Conservation (phyloP, 306 rosid species). For the Elaeagnus macrophylla region DNA sequence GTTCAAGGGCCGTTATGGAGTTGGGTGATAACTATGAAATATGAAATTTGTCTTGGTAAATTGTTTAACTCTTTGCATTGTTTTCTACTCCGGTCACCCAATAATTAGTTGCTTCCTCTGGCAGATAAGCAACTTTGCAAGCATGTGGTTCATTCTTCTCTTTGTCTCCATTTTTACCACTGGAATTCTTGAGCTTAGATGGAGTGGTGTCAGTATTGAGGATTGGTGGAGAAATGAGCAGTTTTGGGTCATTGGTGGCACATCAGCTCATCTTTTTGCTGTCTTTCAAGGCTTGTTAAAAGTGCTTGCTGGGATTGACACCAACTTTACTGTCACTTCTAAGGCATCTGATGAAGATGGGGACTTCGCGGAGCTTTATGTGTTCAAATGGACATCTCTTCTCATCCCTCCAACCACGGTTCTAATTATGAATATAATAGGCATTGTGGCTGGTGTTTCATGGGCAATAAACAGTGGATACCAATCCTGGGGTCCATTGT, state of each 20-base stretch:
- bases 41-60: neutral
- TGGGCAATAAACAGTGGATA: conserved; percentile 81
- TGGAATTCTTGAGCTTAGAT: conserved; percentile 94
- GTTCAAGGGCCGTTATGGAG: too few species aligned
- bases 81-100: conserved; percentile 5
- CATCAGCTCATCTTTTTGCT: conserved; percentile 94
- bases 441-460: conserved; percentile 90
- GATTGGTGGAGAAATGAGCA: conserved; percentile 99
- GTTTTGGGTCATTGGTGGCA: conserved; percentile 98
- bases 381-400: conserved; percentile 90
- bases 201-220: conserved; percentile 97
- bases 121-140: conserved; percentile 98
- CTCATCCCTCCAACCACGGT: conserved; percentile 92
- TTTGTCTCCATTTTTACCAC: conserved; percentile 83
- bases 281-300: conserved; percentile 94
- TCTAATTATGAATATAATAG: conserved; percentile 66
- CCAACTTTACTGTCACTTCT: conserved; percentile 88
- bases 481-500: conserved; percentile 93
- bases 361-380: conserved; percentile 81
- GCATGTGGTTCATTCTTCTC: conserved; percentile 97
- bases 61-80: too few species aligned
- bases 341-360: conserved; percentile 94
- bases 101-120: conserved; percentile 8
- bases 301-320: conserved; percentile 90
- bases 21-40: too few species aligned